Conservation (phyloP, 2,329 filamentous ascomycete species). For the Elsinoe perseae region DNA sequence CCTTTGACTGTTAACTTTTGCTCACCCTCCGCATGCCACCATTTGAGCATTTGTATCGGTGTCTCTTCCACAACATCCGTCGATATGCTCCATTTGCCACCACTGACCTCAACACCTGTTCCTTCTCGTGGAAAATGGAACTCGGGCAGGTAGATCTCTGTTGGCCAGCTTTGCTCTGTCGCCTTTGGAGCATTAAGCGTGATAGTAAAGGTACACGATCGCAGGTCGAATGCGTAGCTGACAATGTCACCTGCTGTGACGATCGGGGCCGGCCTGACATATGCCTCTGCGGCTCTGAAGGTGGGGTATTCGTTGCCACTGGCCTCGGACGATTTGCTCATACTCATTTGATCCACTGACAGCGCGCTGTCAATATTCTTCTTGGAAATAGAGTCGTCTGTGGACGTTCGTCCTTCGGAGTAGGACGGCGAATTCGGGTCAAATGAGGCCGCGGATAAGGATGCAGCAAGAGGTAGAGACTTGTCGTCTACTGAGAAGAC, state of each 20-base stretch:
- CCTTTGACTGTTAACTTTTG: constrained; percentile 73
- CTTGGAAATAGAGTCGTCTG: constrained; percentile 57
- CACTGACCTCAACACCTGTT: constrained; percentile 65
- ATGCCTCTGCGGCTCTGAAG: constrained; percentile 86
- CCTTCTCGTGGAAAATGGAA: constrained; percentile 80
- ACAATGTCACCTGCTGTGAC: constrained; percentile 63
- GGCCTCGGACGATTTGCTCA: constrained; percentile 18
- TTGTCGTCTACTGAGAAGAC: constrained; percentile 82
- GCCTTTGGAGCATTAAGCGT: constrained; percentile 55
- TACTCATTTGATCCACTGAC: constrained; percentile 45
- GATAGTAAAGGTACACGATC: constrained; percentile 68
- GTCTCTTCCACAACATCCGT: constrained; percentile 59
- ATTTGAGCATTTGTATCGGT: constrained; percentile 64
- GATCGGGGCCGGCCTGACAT: constrained; percentile 76
- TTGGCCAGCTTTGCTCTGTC: constrained; percentile 59
- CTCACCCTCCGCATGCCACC: constrained; percentile 87
- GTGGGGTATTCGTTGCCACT: constrained; percentile 52
- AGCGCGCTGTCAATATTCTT: constrained; percentile 68
- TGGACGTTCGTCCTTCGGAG: constrained; percentile 45
- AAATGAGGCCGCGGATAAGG: constrained; percentile 45
- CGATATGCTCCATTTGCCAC: constrained; percentile 84
- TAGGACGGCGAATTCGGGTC: constrained; percentile 46
- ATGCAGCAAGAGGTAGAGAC: constrained; percentile 44
- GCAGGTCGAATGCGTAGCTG: constrained; percentile 73
- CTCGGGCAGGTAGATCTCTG: constrained; percentile 77